A percentile compares a stretch with the other conserved stretches of the same genome.
Evolutionary conservation across 2,329 filamentous ascomycete genomes (phyloP).

Genomic region (Xylaria arbuscula): DNA sequence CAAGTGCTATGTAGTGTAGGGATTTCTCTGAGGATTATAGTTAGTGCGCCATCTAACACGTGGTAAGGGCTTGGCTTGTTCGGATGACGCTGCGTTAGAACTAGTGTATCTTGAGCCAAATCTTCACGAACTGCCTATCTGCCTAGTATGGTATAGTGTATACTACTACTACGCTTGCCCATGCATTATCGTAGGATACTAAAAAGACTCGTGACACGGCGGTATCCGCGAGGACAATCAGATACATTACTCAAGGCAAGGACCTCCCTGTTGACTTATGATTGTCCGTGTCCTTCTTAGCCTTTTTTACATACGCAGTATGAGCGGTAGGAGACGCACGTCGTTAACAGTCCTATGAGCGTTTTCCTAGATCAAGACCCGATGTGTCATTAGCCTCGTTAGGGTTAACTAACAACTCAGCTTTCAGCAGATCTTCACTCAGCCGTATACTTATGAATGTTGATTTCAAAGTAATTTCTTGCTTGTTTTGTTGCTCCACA

Average conservation of each 20-base stretch:
- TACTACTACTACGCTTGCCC: background rate
- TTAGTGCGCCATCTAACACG: slow-evolving; percentile 28
- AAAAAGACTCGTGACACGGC: background rate
- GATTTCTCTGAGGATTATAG: background rate
- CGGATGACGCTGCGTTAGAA: background rate
- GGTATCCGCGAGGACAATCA: slow-evolving; percentile 7
- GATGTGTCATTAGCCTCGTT: too few relatives aligned
- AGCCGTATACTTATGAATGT: too few relatives aligned
- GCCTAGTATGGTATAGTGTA: too few relatives aligned
- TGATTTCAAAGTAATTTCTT: too few relatives aligned
- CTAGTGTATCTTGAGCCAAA: background rate
- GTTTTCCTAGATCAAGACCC: too few relatives aligned
- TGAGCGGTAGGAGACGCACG: too few relatives aligned
- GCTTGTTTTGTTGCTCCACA: too few relatives aligned
- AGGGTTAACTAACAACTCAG: too few relatives aligned
- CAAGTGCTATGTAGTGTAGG: background rate
- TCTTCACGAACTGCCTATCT: background rate
- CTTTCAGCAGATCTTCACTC: too few relatives aligned
- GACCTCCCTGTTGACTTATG: background rate
- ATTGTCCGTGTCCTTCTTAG: background rate
- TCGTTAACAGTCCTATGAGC: too few relatives aligned
- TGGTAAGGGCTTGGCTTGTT: slow-evolving; percentile 31
- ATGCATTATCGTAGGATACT: background rate
- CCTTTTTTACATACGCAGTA: too few relatives aligned
- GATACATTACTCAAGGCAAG: background rate